These are phyloP conservation scores for Fusarium equiseti DNA, from an alignment of 2,329 filamentous ascomycete genomes.

Conservation along the genomic window DNA sequence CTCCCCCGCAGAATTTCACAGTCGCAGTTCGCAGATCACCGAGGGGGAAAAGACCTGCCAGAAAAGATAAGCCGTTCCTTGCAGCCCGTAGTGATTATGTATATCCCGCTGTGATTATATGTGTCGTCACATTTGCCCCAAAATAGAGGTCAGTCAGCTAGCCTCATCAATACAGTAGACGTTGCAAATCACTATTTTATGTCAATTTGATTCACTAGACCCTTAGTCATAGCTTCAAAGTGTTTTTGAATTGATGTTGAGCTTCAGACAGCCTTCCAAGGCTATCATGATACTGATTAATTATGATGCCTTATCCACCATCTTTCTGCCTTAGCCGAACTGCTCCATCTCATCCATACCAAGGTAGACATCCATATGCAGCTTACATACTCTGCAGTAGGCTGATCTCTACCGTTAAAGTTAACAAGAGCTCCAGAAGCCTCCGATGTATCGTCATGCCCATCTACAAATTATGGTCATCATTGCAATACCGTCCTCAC, in stretches of 20 bases:
- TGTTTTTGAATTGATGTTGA: background rate
- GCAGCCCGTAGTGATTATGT: constrained; percentile 23
- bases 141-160: constrained; percentile 25
- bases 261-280: background rate
- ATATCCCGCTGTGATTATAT: constrained; percentile 32
- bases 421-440: background rate
- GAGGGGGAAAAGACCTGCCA: constrained; percentile 17
- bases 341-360: background rate
- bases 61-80: constrained; percentile 39
- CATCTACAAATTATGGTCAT: background rate
- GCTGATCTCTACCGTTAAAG: background rate
- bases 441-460: background rate
- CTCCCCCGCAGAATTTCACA: constrained; percentile 30
- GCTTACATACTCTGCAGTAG: background rate
- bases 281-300: background rate
- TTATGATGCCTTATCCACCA: constrained; percentile 31
- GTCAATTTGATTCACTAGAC: background rate
- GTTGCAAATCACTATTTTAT: background rate
- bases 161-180: background rate
- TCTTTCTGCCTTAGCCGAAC: constrained; percentile 27
- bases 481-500: background rate
- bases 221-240: background rate
- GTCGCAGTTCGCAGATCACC: background rate
- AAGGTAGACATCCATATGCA: background rate
- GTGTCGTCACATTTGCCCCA: constrained; percentile 31